Percentiles rank a stretch among this genome's conserved stretches.
Conservation (phyloP, 768 basidiomycete genomes). For the Boletus reticuloceps region DNA sequence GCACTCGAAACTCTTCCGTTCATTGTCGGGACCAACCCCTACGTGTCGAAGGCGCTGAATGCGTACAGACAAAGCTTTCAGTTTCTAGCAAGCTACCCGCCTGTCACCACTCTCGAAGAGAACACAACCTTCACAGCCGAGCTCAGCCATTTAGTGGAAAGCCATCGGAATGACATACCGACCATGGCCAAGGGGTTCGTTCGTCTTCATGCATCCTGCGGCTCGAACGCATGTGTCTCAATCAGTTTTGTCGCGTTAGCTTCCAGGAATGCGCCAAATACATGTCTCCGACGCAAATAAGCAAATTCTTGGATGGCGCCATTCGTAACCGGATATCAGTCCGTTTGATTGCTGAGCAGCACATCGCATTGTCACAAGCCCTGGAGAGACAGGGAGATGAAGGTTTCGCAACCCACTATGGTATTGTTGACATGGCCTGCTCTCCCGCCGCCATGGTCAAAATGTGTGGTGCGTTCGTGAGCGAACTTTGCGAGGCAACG, state of each 20-base stretch:
- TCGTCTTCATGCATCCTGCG: slow-evolving; percentile 15
- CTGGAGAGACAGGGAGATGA: slow-evolving; percentile 40
- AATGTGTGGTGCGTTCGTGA: slow-evolving; percentile 82
- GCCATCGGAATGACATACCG: slow-evolving; percentile 85
- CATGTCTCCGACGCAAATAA: slow-evolving; percentile 78
- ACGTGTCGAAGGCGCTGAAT: slow-evolving; percentile 68
- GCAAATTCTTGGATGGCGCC: slow-evolving; percentile 75
- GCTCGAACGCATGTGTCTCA: background rate
- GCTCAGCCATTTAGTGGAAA: slow-evolving; percentile 68
- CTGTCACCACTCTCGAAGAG: slow-evolving; percentile 62
- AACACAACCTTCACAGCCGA: slow-evolving; percentile 67
- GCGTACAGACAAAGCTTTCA: slow-evolving; percentile 70
- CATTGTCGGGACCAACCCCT: slow-evolving; percentile 88
- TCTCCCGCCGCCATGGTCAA: slow-evolving; percentile 71
- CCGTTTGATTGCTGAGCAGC: slow-evolving; percentile 87
- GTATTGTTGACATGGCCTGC: slow-evolving; percentile 72
- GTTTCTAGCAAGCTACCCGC: slow-evolving; percentile 64
- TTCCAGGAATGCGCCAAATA: slow-evolving; percentile 87
- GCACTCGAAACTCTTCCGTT: slow-evolving; percentile 77
- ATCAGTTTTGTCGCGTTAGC: slow-evolving; percentile 35
- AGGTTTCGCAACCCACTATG: slow-evolving; percentile 46
- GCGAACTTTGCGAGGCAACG: slow-evolving; percentile 81
- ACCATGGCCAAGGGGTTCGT: slow-evolving; percentile 84
- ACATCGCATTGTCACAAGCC: slow-evolving; percentile 78
- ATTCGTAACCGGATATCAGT: slow-evolving; percentile 87